Conservation (phyloP, 2,329 filamentous ascomycete genomes). For the Colletotrichum tamarilloi region DNA sequence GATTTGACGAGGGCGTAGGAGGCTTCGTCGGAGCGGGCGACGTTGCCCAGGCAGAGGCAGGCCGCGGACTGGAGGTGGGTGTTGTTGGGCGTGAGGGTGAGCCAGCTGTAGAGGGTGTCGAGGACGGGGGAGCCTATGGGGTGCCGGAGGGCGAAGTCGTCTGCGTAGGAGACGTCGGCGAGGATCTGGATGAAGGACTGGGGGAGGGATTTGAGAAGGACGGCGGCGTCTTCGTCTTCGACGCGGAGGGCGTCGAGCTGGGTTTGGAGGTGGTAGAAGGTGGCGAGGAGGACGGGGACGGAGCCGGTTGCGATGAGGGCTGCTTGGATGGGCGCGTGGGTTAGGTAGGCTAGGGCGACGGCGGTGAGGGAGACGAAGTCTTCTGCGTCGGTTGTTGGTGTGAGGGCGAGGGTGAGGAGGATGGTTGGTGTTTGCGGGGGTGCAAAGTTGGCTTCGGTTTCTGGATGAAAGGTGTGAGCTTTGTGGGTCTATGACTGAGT, state of each 20-base stretch:
- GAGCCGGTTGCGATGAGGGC: conserved; percentile 54
- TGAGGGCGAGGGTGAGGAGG: conserved; percentile 62
- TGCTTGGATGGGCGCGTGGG: conserved; percentile 62
- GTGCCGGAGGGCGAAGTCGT: conserved; percentile 55
- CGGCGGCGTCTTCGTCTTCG: conserved; percentile 57
- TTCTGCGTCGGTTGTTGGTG: conserved; percentile 59
- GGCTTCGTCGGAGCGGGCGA: conserved; percentile 67
- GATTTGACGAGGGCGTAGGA: conserved; percentile 61
- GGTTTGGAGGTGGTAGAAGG: conserved; percentile 60
- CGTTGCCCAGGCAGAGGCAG: conserved; percentile 71
- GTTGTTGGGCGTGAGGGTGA: conserved; percentile 47
- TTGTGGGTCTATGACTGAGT: not conserved
- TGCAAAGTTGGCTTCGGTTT: conserved; percentile 57
- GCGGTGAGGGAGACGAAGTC: conserved; percentile 64
- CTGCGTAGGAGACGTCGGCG: conserved; percentile 63
- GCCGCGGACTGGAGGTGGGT: conserved; percentile 64
- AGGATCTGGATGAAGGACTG: conserved; percentile 62
- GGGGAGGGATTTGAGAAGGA: conserved; percentile 60
- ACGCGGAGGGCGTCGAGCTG: conserved; percentile 51
- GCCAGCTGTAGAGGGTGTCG: conserved; percentile 59
- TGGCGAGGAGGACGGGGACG: conserved; percentile 57
- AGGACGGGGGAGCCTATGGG: conserved; percentile 56
- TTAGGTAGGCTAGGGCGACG: conserved; percentile 66
- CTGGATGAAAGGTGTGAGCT: conserved; percentile 40
- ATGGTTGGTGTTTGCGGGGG: conserved; percentile 58